phyloP scores from a whole-genome alignment of 1,284 basidiomycete genomes.

The Pisolithus thermaeus region DNA sequence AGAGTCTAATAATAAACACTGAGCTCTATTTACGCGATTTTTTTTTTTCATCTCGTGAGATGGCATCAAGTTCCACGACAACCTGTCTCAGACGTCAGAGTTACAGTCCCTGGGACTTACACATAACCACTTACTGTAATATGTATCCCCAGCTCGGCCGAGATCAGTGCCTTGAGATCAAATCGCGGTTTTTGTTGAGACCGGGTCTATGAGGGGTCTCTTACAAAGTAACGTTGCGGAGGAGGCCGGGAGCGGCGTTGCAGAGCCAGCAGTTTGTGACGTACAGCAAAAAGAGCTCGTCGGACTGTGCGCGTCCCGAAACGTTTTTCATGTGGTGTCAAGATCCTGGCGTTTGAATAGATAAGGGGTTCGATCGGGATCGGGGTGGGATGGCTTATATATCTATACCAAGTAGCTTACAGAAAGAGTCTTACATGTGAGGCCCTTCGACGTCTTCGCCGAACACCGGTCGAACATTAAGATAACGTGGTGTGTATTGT shows the following conservation, averaged over 20 bases:
- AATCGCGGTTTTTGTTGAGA: neutral
- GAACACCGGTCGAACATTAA: too few relatives aligned
- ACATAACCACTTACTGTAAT: too few relatives aligned
- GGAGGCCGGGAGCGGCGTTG: neutral
- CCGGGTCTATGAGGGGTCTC: neutral
- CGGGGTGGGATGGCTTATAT: conserved; percentile 3
- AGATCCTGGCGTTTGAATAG: neutral
- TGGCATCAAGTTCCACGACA: neutral
- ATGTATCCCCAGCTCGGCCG: neutral
- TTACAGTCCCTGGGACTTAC: too few relatives aligned
- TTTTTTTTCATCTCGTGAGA: neutral
- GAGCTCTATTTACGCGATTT: neutral
- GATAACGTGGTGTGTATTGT: too few relatives aligned
- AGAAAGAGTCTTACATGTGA: too few relatives aligned
- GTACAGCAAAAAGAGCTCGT: conserved; percentile 22
- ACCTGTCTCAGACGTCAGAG: neutral
- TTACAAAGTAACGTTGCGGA: too few relatives aligned
- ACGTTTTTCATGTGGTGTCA: neutral
- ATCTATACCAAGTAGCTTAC: conserved; percentile 1
- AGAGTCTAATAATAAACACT: neutral
- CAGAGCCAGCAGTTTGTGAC: neutral
- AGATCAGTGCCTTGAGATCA: neutral
- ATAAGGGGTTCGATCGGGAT: conserved; percentile 18
- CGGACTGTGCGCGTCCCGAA: conserved; percentile 1
- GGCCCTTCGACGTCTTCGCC: too few relatives aligned